Conservation (phyloP, 2,329 filamentous ascomycete genomes). For the Arthroderma sp. region DNA sequence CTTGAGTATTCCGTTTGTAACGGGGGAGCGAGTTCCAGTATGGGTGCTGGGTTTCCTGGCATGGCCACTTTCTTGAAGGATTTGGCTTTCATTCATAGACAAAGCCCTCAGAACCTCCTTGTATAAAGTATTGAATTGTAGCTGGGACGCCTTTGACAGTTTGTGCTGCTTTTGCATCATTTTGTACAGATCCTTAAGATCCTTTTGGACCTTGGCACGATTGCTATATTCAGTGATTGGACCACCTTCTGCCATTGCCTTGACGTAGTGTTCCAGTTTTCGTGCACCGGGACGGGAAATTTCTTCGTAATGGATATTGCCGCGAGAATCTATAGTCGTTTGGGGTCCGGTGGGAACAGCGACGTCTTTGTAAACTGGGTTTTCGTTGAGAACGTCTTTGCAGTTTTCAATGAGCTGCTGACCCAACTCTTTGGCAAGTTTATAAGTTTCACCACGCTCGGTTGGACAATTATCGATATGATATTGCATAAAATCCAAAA, state of each 20-base stretch:
- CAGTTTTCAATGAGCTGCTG: conserved; percentile 94
- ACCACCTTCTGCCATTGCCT: conserved; percentile 95
- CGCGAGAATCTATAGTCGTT: conserved; percentile 81
- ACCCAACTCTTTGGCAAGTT: conserved; percentile 90
- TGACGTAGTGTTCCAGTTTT: conserved; percentile 96
- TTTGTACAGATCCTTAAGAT: conserved; percentile 90
- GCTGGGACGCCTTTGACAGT: conserved; percentile 86
- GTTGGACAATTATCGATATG: conserved; percentile 98
- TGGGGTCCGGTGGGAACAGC: conserved; percentile 80
- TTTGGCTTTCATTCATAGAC: conserved; percentile 96
- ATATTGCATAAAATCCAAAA: conserved; percentile 99
- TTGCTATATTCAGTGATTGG: conserved; percentile 99
- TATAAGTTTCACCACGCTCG: conserved; percentile 91
- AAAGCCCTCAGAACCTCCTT: conserved; percentile 86
- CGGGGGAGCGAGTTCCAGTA: conserved; percentile 26
- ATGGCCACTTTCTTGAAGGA: conserved; percentile 68
- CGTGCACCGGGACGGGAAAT: conserved; percentile 74
- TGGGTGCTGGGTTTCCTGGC: conserved; percentile 41
- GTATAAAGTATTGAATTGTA: conserved; percentile 93
- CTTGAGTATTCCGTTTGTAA: conserved; percentile 11
- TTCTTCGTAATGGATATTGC: conserved; percentile 87
- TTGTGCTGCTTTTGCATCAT: conserved; percentile 98
- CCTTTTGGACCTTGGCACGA: conserved; percentile 93
- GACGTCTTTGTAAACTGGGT: conserved; percentile 94
- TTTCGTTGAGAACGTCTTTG: conserved; percentile 69